Percentiles rank a stretch among this genome's conserved stretches.
phyloP scores from a whole-genome alignment of 352 stramenopile species.

The Phytophthora pinifolia region DNA sequence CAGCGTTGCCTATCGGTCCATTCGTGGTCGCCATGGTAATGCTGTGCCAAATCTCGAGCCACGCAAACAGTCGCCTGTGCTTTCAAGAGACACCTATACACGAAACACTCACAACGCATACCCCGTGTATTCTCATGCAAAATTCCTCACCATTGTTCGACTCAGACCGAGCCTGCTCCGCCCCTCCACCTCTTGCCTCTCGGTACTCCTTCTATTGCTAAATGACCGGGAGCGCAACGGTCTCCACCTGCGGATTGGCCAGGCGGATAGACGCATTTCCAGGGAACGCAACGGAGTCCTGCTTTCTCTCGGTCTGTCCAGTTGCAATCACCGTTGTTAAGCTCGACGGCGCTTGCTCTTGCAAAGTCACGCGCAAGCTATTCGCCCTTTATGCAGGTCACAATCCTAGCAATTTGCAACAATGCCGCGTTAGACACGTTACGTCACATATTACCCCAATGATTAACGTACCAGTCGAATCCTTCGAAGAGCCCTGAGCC shows the following conservation, averaged over 20 bases:
- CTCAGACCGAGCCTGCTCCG: background rate
- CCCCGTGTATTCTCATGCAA: constrained; percentile 25
- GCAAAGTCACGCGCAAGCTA: constrained; percentile 26
- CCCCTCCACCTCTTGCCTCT: constrained; percentile 7
- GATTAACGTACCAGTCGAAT: constrained; percentile 94
- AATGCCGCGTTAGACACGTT: constrained; percentile 10
- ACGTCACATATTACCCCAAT: background rate
- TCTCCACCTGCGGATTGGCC: constrained; percentile 10
- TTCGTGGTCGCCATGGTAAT: background rate
- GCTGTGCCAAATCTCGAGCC: background rate
- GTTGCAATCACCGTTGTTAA: constrained; percentile 6
- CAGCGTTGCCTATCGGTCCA: background rate
- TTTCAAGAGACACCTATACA: constrained; percentile 21
- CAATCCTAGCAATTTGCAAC: constrained; percentile 55
- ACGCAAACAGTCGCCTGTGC: constrained; percentile 17
- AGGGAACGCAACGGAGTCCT: background rate
- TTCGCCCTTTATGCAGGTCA: constrained; percentile 90
- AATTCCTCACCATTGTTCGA: constrained; percentile 20
- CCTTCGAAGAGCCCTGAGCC: constrained; percentile 99
- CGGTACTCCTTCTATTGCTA: constrained; percentile 31
- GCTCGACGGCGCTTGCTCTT: constrained; percentile 2
- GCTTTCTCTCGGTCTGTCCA: constrained; percentile 9
- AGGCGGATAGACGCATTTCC: constrained; percentile 1
- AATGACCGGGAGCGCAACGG: constrained; percentile 8
- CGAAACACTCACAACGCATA: constrained; percentile 14